Evolutionary conservation across 768 basidiomycete species (phyloP), one percentile per base, ranked within the genome.

Genomic region (Leucosporidium creatinivorum): DNA sequence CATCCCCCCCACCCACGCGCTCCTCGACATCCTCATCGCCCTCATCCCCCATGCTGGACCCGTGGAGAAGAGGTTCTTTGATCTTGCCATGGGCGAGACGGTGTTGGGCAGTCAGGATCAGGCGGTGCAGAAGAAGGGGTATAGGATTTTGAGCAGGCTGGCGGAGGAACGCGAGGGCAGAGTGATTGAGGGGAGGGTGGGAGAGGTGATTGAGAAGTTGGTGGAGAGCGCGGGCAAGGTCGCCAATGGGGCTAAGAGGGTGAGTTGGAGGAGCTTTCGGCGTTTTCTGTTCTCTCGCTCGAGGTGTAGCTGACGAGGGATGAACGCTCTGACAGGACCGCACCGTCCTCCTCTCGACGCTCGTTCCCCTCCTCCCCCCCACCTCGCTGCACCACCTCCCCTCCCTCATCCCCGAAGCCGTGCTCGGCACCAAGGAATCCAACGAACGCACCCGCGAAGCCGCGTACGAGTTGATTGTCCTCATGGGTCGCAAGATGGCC

Each of bases 401-500:
- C 2, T 86, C 87, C 2, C 80, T 98, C 28, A 87, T 98, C 56
- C 91, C 94, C 4, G 96, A 99, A 79, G 90, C 89, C 19, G 89
- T 98, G 13, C 80, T 99, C 31, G 92, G 90, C 2, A 97, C 93
- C 18, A 99, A 99, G 77, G 94, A 99, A 76, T 90, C 93, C 4
- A 94, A 94, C 44, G 92, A 93, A 77, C 92, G 90, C 75, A 87
- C 93, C 0, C 84, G 96, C 58, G 83, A 82, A 60, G 91, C 88
- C 7, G 93, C 93, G 1, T 99, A 94, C 76, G 91, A 93, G 18
- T 79, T 96, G 55, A 82, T 98, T 59, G 84, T 98, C 17, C 84
- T 85, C 10, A 94, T 99, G 92, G 96, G 91, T 3, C 82, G 82
- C 73, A 96, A 93, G 80, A 96, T 98, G 92, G 83, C 82, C 39